Evolutionary conservation across 495 filamentous ascomycete genomes (phyloP).

Genomic region (Penicillium diatomitis): DNA sequence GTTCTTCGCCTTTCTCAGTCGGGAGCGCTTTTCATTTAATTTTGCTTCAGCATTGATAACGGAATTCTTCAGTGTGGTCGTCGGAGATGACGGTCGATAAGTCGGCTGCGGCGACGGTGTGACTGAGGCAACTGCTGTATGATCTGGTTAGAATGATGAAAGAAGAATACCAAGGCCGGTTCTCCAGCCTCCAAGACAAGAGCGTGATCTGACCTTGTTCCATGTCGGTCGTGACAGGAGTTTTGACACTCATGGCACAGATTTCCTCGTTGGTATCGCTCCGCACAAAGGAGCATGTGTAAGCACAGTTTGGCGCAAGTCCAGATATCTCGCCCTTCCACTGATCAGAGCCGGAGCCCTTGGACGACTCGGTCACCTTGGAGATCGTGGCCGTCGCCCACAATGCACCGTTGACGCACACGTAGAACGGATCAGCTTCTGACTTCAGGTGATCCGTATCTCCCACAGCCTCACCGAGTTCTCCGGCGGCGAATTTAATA

Average conservation of each 20-base stretch:
- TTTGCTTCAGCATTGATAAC: conserved; percentile 73
- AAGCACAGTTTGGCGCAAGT: conserved; percentile 75
- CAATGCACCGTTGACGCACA: conserved; percentile 78
- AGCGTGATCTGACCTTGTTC: conserved; percentile 45
- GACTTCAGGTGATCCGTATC: conserved; percentile 27
- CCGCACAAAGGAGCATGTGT: conserved; percentile 75
- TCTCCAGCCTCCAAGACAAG: neutral
- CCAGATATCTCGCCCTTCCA: conserved; percentile 87
- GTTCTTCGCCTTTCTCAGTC: conserved; percentile 65
- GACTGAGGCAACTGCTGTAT: conserved; percentile 31
- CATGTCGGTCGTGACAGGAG: conserved; percentile 57
- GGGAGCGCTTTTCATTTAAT: conserved; percentile 64
- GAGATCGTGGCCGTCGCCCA: conserved; percentile 77
- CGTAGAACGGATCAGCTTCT: conserved; percentile 69
- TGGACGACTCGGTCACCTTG: conserved; percentile 39
- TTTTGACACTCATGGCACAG: conserved; percentile 72
- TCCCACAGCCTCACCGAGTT: conserved; percentile 42
- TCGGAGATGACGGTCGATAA: conserved; percentile 75
- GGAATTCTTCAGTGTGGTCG: conserved; percentile 79
- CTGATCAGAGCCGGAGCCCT: conserved; percentile 40
- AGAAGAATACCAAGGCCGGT: neutral
- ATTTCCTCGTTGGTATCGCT: conserved; percentile 63
- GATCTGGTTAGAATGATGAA: conserved; percentile 2
- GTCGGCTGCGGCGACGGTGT: conserved; percentile 45
- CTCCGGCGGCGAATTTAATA: conserved; percentile 72